Conservation (phyloP, 2,329 filamentous ascomycete genomes). For the Dryadomyces quercus-mongolicae region DNA sequence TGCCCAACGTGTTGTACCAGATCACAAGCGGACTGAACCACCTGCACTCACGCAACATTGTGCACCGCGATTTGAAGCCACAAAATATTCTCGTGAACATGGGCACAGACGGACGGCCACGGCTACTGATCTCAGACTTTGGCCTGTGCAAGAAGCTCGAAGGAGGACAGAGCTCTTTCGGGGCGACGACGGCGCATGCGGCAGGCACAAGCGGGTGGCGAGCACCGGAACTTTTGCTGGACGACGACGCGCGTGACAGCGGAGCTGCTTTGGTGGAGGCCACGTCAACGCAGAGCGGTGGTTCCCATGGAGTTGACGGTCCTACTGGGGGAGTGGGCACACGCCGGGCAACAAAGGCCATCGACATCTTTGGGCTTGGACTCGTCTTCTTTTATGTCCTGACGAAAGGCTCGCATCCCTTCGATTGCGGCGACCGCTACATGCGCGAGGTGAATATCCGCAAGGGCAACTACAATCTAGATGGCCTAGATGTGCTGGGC, state of each 20-base stretch:
- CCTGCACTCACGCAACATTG: slow-evolving; percentile 82
- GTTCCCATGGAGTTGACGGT: slow-evolving; percentile 26
- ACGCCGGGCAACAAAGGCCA: slow-evolving; percentile 82
- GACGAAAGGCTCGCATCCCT: slow-evolving; percentile 83
- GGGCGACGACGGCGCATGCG: slow-evolving; percentile 86
- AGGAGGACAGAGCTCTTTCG: slow-evolving; percentile 85
- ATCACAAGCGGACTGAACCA: slow-evolving; percentile 83
- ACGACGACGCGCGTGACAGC: slow-evolving; percentile 52
- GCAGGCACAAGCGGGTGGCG: slow-evolving; percentile 94
- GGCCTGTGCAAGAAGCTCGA: slow-evolving; percentile 96
- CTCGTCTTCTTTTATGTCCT: slow-evolving; percentile 99
- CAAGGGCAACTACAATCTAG: slow-evolving; percentile 67
- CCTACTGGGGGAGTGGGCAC: slow-evolving; percentile 27
- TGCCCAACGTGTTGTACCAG: slow-evolving; percentile 73
- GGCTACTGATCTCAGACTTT: slow-evolving; percentile 95
- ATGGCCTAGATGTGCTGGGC: slow-evolving; percentile 61
- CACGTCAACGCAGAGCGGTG: slow-evolving; percentile 37
- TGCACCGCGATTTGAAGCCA: slow-evolving; percentile 93
- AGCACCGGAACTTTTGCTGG: slow-evolving; percentile 80
- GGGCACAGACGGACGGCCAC: slow-evolving; percentile 56
- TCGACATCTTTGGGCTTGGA: slow-evolving; percentile 94
- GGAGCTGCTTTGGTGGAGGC: slow-evolving; percentile 31
- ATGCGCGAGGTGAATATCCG: slow-evolving; percentile 97
- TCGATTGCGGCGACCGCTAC: slow-evolving; percentile 86
- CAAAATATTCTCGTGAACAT: slow-evolving; percentile 89